Evolutionary conservation across 805 yeast species (phyloP).

Genomic region (Ogataea allantospora): DNA sequence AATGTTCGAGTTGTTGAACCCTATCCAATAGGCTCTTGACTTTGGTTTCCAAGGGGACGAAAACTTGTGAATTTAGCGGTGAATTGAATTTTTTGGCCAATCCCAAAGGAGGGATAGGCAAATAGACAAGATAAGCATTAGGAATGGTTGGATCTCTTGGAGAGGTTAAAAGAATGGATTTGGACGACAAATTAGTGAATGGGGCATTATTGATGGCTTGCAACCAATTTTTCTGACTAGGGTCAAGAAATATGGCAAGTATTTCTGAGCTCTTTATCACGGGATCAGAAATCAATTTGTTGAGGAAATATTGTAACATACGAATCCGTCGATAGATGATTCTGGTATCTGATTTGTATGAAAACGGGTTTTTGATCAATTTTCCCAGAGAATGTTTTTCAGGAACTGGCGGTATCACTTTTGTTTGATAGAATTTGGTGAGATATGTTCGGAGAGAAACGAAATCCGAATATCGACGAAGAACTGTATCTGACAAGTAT

Average conservation of each 20-base stretch:
- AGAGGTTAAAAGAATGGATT: slow-evolving; percentile 47
- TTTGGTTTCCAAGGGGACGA: slow-evolving; percentile 28
- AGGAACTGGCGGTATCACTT: slow-evolving; percentile 96
- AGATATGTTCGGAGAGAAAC: slow-evolving; percentile 74
- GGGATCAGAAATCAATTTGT: slow-evolving; percentile 37
- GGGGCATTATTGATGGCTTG: slow-evolving; percentile 39
- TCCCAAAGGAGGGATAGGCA: slow-evolving; percentile 42
- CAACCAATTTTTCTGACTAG: slow-evolving; percentile 50
- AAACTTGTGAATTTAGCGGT: slow-evolving; percentile 24
- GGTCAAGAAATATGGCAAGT: slow-evolving; percentile 49
- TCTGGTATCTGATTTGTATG: slow-evolving; percentile 30
- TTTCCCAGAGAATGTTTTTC: slow-evolving; percentile 61
- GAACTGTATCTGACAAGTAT: slow-evolving; percentile 23
- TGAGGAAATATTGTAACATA: slow-evolving; percentile 43
- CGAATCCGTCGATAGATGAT: slow-evolving; percentile 50
- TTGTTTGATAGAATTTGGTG: slow-evolving; percentile 72
- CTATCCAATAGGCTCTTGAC: slow-evolving; percentile 16
- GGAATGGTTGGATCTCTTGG: slow-evolving; percentile 52
- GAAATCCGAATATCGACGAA: slow-evolving; percentile 90
- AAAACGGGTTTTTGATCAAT: slow-evolving; percentile 32
- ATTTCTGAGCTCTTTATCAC: slow-evolving; percentile 38
- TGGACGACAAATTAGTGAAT: slow-evolving; percentile 44
- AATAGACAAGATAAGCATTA: slow-evolving; percentile 49
- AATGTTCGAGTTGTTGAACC: slow-evolving; percentile 34
- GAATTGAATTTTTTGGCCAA: slow-evolving; percentile 29